Conservation (phyloP, 2,329 filamentous ascomycete genomes). For the Basipetospora chlamydospora region DNA sequence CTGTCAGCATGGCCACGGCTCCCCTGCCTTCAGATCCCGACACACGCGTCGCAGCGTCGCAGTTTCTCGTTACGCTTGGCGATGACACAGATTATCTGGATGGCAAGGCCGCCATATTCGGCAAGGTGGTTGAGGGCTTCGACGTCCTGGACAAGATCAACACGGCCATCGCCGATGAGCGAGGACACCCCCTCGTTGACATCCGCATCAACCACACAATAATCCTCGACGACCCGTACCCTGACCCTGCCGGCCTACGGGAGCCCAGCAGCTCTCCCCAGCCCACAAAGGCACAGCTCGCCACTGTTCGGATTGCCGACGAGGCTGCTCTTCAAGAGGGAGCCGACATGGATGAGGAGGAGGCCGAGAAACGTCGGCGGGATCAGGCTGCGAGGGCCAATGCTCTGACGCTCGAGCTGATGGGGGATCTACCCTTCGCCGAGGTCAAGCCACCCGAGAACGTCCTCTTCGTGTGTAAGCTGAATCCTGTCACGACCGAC, state of each 20-base stretch:
- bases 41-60: constrained; percentile 68
- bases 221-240: constrained; percentile 80
- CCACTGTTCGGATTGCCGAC: constrained; percentile 81
- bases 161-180: constrained; percentile 70
- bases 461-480: constrained; percentile 93
- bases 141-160: constrained; percentile 92
- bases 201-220: constrained; percentile 90
- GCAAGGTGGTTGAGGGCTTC: constrained; percentile 90
- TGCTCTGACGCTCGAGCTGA: constrained; percentile 90
- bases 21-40: constrained; percentile 64
- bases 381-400: constrained; percentile 88
- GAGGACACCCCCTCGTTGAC: constrained; percentile 78
- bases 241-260: constrained; percentile 62
- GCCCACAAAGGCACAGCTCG: constrained; percentile 72
- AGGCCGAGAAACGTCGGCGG: constrained; percentile 61
- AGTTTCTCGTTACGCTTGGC: constrained; percentile 86
- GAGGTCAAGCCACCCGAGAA: constrained; percentile 97
- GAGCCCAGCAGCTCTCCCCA: constrained; percentile 69
- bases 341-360: constrained; percentile 59
- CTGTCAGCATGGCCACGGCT: constrained; percentile 94
- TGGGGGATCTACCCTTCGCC: constrained; percentile 91
- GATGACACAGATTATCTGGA: constrained; percentile 84
- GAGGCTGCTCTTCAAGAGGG: constrained; percentile 71
- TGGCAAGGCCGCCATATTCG: constrained; percentile 88
- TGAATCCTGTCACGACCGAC: constrained; percentile 92